Conservation (phyloP, 176 grass and related monocot genomes). For the Metroxylon sagu region DNA sequence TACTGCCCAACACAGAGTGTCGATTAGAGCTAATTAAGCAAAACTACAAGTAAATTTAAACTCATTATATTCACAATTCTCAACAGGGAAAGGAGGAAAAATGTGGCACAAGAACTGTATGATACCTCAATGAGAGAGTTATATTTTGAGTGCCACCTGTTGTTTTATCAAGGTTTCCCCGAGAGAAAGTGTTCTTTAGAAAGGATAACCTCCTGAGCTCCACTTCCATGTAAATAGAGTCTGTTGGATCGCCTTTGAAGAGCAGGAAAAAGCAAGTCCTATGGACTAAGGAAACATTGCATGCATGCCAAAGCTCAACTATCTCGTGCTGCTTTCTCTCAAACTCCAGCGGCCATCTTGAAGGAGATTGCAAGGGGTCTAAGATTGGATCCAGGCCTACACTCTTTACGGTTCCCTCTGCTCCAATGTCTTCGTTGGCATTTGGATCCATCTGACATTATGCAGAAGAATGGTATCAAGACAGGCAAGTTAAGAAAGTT, state of each 20-base stretch:
- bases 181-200: conserved; percentile 47
- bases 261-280: conserved; percentile 87
- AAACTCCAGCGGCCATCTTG: conserved; percentile 62
- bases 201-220: conserved; percentile 77
- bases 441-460: conserved; percentile 19
- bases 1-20: conserved; percentile 24
- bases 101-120: conserved; percentile 1
- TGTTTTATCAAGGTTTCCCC: conserved; percentile 34
- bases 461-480: neutral
- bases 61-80: too few relatives aligned
- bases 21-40: too few relatives aligned
- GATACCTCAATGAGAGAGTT: conserved; percentile 50
- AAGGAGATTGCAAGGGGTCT: conserved; percentile 56
- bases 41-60: too few relatives aligned
- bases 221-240: conserved; percentile 98
- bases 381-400: conserved; percentile 35
- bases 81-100: too few relatives aligned
- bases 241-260: conserved; percentile 88
- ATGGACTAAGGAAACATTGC: conserved; percentile 84
- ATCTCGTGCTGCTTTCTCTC: conserved; percentile 87
- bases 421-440: conserved; percentile 43
- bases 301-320: conserved; percentile 81
- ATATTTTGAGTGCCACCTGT: conserved; percentile 23
- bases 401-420: conserved; percentile 46
- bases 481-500: too few relatives aligned